Evolutionary conservation across 78 protist genomes (phyloP).

Genomic region (Speleostelium caveatum): DNA sequence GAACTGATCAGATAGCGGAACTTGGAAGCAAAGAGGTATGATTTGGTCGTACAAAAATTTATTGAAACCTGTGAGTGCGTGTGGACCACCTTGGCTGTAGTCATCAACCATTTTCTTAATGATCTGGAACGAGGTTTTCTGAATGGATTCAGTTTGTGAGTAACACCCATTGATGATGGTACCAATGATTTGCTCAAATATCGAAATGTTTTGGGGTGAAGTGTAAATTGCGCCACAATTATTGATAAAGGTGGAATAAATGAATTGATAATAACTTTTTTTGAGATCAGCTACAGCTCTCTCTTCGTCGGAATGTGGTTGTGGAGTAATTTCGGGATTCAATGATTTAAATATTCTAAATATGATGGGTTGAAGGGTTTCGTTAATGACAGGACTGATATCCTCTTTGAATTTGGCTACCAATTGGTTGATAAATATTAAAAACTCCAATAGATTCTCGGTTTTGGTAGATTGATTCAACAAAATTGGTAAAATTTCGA

Average conservation of each 20-base stretch:
- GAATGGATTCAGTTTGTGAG: constrained; percentile 6
- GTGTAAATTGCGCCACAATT: not conserved
- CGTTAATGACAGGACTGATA: constrained; percentile 1
- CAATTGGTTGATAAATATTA: constrained; percentile 59
- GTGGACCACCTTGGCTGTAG: constrained; percentile 36
- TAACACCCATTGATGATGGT: constrained; percentile 41
- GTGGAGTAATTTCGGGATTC: not conserved
- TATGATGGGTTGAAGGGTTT: constrained; percentile 13
- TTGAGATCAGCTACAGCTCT: constrained; percentile 23
- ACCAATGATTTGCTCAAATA: constrained; percentile 3
- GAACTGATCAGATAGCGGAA: constrained; percentile 15
- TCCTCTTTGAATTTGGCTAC: constrained; percentile 54
- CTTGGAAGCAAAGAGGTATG: constrained; percentile 47
- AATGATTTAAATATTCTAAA: constrained; percentile 10
- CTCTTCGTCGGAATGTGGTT: constrained; percentile 39
- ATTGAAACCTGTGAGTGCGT: constrained; percentile 28
- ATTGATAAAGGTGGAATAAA: constrained; percentile 1
- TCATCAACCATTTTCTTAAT: constrained; percentile 46
- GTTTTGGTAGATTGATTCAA: constrained; percentile 3
- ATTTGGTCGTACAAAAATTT: constrained; percentile 30
- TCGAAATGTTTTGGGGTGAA: constrained; percentile 1
- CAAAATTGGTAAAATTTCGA: constrained; percentile 10
- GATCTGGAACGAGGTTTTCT: constrained; percentile 39
- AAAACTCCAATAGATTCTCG: constrained; percentile 12
- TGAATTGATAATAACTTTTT: constrained; percentile 28